Evolutionary conservation across 768 basidiomycete species (phyloP).

Genomic region (Symmetrospora coprosmae): DNA sequence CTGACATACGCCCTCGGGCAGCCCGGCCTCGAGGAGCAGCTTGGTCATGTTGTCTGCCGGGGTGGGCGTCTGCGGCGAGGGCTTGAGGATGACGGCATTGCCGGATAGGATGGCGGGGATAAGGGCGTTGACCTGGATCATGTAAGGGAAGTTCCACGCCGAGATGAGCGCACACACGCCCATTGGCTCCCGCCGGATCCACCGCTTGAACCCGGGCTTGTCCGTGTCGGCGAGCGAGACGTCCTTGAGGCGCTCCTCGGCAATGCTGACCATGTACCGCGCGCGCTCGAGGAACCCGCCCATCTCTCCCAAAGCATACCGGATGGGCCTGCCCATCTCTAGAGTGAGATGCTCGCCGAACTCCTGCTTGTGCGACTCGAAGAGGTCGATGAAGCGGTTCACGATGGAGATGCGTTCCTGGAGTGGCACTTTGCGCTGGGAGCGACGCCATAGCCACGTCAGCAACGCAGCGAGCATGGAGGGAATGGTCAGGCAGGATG

Average conservation of each 20-base stretch:
- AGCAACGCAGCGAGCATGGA: neutral
- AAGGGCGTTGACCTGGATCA: constrained; percentile 78
- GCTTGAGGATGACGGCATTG: constrained; percentile 81
- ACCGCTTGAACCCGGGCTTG: constrained; percentile 67
- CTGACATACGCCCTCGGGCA: constrained; percentile 60
- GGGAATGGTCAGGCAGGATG: neutral
- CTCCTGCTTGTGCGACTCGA: constrained; percentile 47
- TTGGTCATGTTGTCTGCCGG: constrained; percentile 64
- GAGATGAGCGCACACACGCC: constrained; percentile 79
- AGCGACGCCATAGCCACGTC: neutral
- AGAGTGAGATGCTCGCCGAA: constrained; percentile 61
- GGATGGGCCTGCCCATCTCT: constrained; percentile 87
- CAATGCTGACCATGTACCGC: constrained; percentile 70
- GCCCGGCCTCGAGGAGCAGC: constrained; percentile 59
- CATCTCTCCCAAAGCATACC: constrained; percentile 64
- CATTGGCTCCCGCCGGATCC: constrained; percentile 65
- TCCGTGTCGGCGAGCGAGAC: constrained; percentile 61
- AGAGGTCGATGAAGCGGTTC: constrained; percentile 52
- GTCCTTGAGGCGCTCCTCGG: constrained; percentile 57
- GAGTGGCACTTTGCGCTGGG: constrained; percentile 42
- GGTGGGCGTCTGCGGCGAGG: constrained; percentile 88
- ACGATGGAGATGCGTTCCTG: constrained; percentile 57
- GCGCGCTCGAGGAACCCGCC: constrained; percentile 67
- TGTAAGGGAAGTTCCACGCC: constrained; percentile 92
- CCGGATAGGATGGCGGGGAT: constrained; percentile 79